Evolutionary conservation across 495 filamentous ascomycete genomes (phyloP).

Genomic region (Xylaria curta): DNA sequence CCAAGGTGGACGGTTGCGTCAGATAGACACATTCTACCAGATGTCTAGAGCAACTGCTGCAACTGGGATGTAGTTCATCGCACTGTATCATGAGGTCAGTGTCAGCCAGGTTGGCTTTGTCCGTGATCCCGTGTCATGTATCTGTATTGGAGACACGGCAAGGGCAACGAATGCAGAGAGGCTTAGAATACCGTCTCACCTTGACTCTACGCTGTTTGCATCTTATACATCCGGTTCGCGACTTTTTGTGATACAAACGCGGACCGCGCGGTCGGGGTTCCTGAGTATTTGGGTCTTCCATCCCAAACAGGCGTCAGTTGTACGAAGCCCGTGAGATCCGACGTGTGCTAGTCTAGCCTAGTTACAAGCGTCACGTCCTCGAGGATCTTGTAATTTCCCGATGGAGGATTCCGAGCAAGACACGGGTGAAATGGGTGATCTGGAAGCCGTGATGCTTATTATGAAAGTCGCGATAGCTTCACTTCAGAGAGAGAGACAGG

Average conservation of each 20-base stretch:
- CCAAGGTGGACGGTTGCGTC: conserved; percentile 11
- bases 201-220: conserved; percentile 47
- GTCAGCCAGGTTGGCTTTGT: conserved; percentile 27
- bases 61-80: conserved; percentile 47
- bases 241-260: conserved; percentile 46
- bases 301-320: conserved; percentile 9
- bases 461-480: conserved; percentile 1
- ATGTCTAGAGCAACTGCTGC: conserved; percentile 48
- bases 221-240: conserved; percentile 43
- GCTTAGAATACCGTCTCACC: conserved; percentile 31
- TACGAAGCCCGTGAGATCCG: conserved; percentile 22
- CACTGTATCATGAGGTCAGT: conserved; percentile 36
- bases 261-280: conserved; percentile 37
- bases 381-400: not conserved
- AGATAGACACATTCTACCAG: conserved; percentile 45
- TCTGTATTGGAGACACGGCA: not conserved
- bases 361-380: conserved; percentile 21
- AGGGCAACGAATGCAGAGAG: not conserved
- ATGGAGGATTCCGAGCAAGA: not conserved
- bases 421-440: not conserved
- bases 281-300: conserved; percentile 23
- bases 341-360: conserved; percentile 10
- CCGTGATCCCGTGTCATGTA: not conserved
- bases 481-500: not conserved
- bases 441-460: not conserved